phyloP scores from a whole-genome alignment of 805 yeast species.

The Priceomyces medius region DNA sequence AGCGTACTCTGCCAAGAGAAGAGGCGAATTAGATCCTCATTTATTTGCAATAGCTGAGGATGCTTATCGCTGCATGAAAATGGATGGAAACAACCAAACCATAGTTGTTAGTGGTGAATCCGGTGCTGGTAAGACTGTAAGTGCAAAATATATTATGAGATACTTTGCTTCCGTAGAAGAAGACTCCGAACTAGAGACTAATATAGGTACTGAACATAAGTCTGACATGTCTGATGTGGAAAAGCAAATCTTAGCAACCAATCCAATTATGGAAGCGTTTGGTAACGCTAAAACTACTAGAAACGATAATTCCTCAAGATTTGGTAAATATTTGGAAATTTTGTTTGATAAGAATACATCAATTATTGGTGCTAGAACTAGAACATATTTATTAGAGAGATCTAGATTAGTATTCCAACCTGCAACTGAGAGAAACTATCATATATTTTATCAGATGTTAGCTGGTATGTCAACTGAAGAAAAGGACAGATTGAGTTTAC shows the following conservation, averaged over 20 bases:
- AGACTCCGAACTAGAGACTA: conserved; percentile 31
- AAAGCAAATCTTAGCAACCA: conserved; percentile 91
- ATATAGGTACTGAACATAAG: conserved; percentile 35
- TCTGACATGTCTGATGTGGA: conserved; percentile 86
- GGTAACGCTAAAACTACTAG: conserved; percentile 98
- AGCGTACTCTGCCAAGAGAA: conserved; percentile 86
- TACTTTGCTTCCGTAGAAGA: conserved; percentile 92
- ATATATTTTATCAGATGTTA: conserved; percentile 86
- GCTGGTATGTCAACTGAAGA: conserved; percentile 64
- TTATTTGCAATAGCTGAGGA: conserved; percentile 97
- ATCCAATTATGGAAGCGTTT: conserved; percentile 96
- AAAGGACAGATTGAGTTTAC: conserved; percentile 58
- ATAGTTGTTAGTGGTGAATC: conserved; percentile 97
- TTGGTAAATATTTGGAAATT: conserved; percentile 93
- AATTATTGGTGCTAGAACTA: conserved; percentile 90
- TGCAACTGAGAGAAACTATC: conserved; percentile 85
- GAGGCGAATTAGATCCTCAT: conserved; percentile 97
- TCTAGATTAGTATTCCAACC: conserved; percentile 95
- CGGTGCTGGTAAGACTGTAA: conserved; percentile 98
- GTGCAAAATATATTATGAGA: conserved; percentile 96
- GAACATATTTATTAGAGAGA: conserved; percentile 90
- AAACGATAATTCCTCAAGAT: conserved; percentile 96
- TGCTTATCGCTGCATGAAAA: conserved; percentile 92
- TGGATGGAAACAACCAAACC: conserved; percentile 83
- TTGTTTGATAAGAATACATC: conserved; percentile 71